Base-by-base conservation (phyloP, 1,139 yeast species). In the Geotrichum candidum region DNA sequence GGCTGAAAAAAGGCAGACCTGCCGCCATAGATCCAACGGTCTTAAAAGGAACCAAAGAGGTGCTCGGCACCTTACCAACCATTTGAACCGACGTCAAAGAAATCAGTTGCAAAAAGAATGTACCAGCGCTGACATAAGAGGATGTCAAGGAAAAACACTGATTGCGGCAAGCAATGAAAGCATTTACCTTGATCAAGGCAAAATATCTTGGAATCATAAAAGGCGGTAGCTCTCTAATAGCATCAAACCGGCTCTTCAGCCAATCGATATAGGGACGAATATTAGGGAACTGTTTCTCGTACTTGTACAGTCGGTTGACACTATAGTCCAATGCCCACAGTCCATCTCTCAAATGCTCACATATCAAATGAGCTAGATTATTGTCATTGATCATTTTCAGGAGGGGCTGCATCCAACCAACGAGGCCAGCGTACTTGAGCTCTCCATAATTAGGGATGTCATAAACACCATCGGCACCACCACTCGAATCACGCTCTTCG, bases 1-100 rank as follows among this genome's bases (percentile, higher is more conserved):
- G 83, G 70, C 95, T 86, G 74, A 94, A 94, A 76, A 92, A 97
- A 2, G 99, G 99, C 64, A 94, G 80, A 0, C 98, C 99, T 1
- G 99, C 99, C 18, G 98, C 97, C 82, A 94, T 79, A 55, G 90
- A 83, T 1, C 96, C 88, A 15, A 85, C 82, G 9, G 59, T 63
- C 35, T 80, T 78, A 57, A 77, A 78, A 0, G 98, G 96, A 38
- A 80, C 77, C 62, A 94, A 79, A 0, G 97, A 89, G 0, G 97
- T 89, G 54, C 85, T 84, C 56, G 85, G 82, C 82, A 88, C 83
- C 51, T 67, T 72, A 0, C 96, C 96, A 56, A 87, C 82, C 96
- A 94, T 88, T 76, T 94, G 98, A 57, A 91, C 80, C 0, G 96
- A 89, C 1, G 92, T 86, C 73, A 94, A 75, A 0, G 96, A 89